Evolutionary conservation across 257 asterid genomes (phyloP), one percentile per base, ranked within the genome.

Genomic region (Sherardia arvensis): DNA sequence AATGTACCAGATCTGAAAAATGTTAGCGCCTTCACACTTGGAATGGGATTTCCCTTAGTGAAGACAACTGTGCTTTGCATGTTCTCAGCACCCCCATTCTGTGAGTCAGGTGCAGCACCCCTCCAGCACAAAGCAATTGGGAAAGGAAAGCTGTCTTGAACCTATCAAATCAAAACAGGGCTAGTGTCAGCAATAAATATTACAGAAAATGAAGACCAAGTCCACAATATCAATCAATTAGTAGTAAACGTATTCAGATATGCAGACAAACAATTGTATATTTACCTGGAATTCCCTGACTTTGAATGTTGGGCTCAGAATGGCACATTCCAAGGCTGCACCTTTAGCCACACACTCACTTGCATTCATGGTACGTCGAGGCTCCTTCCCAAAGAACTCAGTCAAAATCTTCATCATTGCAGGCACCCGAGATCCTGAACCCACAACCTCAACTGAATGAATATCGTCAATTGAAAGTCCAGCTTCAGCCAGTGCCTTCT

Each of bases 321-420:
- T 90, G 61, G 99, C 99, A 70, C 97, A 89, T 64, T 92, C 83
- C 66, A 92, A 64, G 36, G 97, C 99, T 74, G 83, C 71, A 10
- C 99, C 99, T 76, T 92, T 92, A 55, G 97, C 90, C 61, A 92
- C 96, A 76, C 96, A 92, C 75, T 92, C 99, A 64, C 97, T 89
- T 21, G 97, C 99, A 73, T 92, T 92, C 99, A 92, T 92, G 54
- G 99, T 92, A 11, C 99, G 95, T 67, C 95, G 81, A 12, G 97
- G 99, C 71, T 92, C 97, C 81, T 80, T 83, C 14, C 89, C 86
- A 22, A 89, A 92, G 85, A 89, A 92, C 66, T 92, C 99, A 0
- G 90, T 77, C 83, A 92, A 76, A 62, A 89, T 92, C 81, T 71
- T 85, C 32, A 92, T 75, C 61, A 89, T 55, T 36, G 99, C 95